Percentiles rank a stretch among this genome's conserved stretches.
phyloP scores from a whole-genome alignment of 164 flowering plant genomes.

The Liquidambar formosana region DNA sequence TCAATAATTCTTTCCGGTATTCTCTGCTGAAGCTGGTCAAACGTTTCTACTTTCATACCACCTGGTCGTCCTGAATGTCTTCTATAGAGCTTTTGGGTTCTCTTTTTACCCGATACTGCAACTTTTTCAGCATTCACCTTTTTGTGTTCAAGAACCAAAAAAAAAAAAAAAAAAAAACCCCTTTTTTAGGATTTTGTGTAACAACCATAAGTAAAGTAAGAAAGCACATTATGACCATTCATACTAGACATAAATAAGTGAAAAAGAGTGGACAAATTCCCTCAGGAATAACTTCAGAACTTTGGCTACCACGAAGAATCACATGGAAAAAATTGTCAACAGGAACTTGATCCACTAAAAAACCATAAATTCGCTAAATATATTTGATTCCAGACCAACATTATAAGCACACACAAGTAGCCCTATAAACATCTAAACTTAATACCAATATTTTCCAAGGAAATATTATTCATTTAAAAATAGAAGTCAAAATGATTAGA shows the following conservation, averaged over 20 bases:
- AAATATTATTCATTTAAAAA: too few relatives aligned
- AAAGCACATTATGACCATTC: background rate
- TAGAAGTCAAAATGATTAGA: background rate
- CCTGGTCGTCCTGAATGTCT: constrained; percentile 99
- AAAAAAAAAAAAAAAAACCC: too few relatives aligned
- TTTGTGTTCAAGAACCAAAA: constrained; percentile 18
- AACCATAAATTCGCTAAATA: background rate
- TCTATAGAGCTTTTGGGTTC: constrained; percentile 88
- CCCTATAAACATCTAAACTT: too few relatives aligned
- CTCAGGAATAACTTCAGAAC: background rate
- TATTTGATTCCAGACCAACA: too few relatives aligned
- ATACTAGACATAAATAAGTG: background rate
- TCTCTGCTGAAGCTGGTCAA: constrained; percentile 92
- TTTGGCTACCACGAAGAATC: background rate
- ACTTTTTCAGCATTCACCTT: constrained; percentile 97
- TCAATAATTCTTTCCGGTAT: constrained; percentile 97
- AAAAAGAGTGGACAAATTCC: background rate
- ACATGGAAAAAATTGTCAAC: background rate
- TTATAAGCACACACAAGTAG: too few relatives aligned
- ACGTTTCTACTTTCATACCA: constrained; percentile 95
- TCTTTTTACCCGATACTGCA: constrained; percentile 96
- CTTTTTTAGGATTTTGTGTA: background rate
- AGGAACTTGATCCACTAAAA: background rate
- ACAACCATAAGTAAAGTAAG: background rate
- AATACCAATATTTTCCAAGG: too few relatives aligned